A percentile compares a stretch with the other conserved stretches of the same genome.
phyloP scores from a whole-genome alignment of 257 asterid species.

The Solanum megistacrolobum region DNA sequence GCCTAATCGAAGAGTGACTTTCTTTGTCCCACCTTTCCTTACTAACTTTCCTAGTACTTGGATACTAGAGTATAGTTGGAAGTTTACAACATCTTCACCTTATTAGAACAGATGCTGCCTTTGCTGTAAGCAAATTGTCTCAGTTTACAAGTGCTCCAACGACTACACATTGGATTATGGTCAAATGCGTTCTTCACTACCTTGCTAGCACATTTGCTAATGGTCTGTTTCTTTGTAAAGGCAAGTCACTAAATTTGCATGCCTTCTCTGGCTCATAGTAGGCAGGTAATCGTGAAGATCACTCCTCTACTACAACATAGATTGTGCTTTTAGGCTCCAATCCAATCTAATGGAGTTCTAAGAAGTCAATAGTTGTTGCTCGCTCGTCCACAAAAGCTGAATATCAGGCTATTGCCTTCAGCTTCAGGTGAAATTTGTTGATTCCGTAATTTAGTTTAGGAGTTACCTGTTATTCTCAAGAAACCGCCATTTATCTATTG shows the following conservation, averaged over 20 bases:
- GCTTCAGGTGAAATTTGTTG: background rate
- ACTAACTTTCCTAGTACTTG: no score
- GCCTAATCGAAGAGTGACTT: no score
- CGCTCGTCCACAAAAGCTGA: background rate
- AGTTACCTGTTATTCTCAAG: background rate
- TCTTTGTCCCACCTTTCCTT: no score
- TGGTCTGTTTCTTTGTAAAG: background rate
- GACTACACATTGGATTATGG: background rate
- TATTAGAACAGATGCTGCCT: no score
- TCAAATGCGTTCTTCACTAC: background rate
- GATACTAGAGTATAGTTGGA: no score
- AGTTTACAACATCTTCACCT: no score
- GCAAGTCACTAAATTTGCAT: background rate
- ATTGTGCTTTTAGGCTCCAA: background rate
- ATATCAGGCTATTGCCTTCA: background rate
- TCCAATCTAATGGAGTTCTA: background rate
- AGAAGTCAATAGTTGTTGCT: background rate
- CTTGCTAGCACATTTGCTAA: background rate
- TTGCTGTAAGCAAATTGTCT: no score
- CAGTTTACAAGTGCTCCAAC: no score
- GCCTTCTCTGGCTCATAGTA: background rate
- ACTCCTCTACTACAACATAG: background rate
- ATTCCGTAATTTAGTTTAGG: fast-evolving
- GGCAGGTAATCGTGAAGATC: background rate
- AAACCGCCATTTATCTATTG: background rate